phyloP scores from a whole-genome alignment of 257 asterid species.

The Scutellaria barbata region DNA sequence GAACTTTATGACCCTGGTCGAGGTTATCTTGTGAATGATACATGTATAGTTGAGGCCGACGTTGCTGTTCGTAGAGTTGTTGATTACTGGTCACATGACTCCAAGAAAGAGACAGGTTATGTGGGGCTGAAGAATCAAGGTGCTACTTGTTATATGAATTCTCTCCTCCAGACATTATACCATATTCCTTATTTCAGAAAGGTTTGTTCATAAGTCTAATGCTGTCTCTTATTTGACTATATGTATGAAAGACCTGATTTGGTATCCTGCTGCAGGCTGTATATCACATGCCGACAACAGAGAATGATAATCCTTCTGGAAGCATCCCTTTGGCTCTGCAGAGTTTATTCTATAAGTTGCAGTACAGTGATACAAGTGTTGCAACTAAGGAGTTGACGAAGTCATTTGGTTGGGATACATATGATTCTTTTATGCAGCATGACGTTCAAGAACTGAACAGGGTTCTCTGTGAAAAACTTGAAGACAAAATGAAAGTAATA shows the following conservation, averaged over 20 bases:
- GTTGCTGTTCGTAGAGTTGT: slow-evolving; percentile 65
- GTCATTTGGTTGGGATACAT: slow-evolving; percentile 87
- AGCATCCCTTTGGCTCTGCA: slow-evolving; percentile 89
- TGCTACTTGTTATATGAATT: slow-evolving; percentile 78
- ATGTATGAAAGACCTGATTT: slow-evolving; percentile 28
- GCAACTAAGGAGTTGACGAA: slow-evolving; percentile 88
- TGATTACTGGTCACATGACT: slow-evolving; percentile 72
- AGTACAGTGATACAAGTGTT: slow-evolving; percentile 77
- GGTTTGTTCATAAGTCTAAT: slow-evolving; percentile 35
- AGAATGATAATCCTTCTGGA: slow-evolving; percentile 77
- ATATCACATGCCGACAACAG: slow-evolving; percentile 91
- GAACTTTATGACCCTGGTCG: slow-evolving; percentile 65
- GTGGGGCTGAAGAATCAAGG: slow-evolving; percentile 80
- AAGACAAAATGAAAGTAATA: slow-evolving; percentile 86
- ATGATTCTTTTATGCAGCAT: slow-evolving; percentile 87
- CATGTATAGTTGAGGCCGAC: slow-evolving; percentile 66
- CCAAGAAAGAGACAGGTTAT: slow-evolving; percentile 72
- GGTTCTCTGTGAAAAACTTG: slow-evolving; percentile 86
- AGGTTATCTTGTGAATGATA: slow-evolving; percentile 66
- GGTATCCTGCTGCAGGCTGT: slow-evolving; percentile 60
- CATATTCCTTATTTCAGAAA: slow-evolving; percentile 74
- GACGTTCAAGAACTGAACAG: slow-evolving; percentile 90
- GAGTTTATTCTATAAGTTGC: slow-evolving; percentile 85
- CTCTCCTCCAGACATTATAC: slow-evolving; percentile 75
- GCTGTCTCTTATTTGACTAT: slow-evolving; percentile 13